These are phyloP conservation scores for Saxophila tyrrhenica DNA, from an alignment of 495 filamentous ascomycete genomes.

Conservation along the genomic window DNA sequence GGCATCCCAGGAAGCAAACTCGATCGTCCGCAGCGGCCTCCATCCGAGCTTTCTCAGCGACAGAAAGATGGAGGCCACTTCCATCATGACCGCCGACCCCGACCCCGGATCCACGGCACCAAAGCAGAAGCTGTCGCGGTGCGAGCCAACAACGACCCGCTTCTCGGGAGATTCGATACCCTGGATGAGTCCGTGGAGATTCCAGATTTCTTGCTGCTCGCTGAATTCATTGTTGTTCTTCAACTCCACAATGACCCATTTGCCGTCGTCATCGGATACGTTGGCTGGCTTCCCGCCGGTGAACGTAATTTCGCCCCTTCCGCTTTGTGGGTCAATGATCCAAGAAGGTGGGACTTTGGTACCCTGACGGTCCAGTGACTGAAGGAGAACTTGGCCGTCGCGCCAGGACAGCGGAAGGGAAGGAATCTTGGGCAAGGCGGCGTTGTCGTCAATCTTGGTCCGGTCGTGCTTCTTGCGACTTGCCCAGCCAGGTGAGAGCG, in stretches of 20 bases:
- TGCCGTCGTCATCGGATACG: constrained; percentile 61
- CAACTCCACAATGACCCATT: constrained; percentile 50
- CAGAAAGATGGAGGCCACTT: constrained; percentile 73
- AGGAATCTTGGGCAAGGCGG: constrained; percentile 69
- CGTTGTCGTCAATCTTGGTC: constrained; percentile 55
- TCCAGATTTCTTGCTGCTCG: constrained; percentile 76
- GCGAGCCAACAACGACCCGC: constrained; percentile 82
- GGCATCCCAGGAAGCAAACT: constrained; percentile 92
- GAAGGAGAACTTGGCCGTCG: constrained; percentile 70
- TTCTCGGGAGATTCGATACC: constrained; percentile 78
- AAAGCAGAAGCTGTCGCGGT: constrained; percentile 88
- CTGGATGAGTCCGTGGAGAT: constrained; percentile 68
- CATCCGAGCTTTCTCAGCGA: constrained; percentile 64
- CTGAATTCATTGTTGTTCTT: constrained; percentile 79
- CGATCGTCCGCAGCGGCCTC: constrained; percentile 83
- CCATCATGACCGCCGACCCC: constrained; percentile 83
- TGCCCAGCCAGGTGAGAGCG: constrained; percentile 76
- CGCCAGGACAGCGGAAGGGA: constrained; percentile 80
- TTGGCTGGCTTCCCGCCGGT: constrained; percentile 43
- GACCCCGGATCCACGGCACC: constrained; percentile 77
- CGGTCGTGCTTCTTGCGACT: constrained; percentile 58
- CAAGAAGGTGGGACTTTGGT: constrained; percentile 51
- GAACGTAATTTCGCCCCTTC: constrained; percentile 32
- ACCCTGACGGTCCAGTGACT: constrained; percentile 67
- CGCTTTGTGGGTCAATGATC: constrained; percentile 54